Percentiles rank a stretch among this genome's conserved stretches.
Evolutionary conservation across 495 filamentous ascomycete genomes (phyloP).

Genomic region (Aspergillus funiculosus): DNA sequence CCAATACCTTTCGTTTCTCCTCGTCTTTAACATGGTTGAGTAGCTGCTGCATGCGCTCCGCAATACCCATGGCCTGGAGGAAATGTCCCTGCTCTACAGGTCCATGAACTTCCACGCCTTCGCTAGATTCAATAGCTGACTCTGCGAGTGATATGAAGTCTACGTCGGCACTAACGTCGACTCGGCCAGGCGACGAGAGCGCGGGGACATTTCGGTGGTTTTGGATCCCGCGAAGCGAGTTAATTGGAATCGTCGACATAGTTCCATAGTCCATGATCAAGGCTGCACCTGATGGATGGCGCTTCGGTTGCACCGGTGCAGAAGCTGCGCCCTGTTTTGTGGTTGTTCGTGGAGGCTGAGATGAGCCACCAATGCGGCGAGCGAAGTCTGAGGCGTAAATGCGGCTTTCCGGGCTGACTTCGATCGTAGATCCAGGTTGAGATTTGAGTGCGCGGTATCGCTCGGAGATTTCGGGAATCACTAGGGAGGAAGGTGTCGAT

Average conservation of each 20-base stretch:
- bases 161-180: conserved; percentile 86
- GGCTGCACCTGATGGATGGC: conserved; percentile 68
- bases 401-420: conserved; percentile 80
- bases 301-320: conserved; percentile 37
- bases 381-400: conserved; percentile 78
- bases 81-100: conserved; percentile 83
- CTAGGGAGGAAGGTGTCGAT: conserved; percentile 71
- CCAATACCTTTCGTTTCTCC: conserved; percentile 54
- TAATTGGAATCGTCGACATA: conserved; percentile 65
- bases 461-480: conserved; percentile 76
- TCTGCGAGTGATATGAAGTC: conserved; percentile 85
- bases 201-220: conserved; percentile 67
- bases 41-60: conserved; percentile 67
- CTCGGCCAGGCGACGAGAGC: conserved; percentile 67
- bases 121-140: conserved; percentile 63
- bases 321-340: conserved; percentile 10
- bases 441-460: conserved; percentile 71
- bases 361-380: conserved; percentile 67
- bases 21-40: conserved; percentile 45
- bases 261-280: conserved; percentile 94
- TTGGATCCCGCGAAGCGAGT: conserved; percentile 83
- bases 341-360: conserved; percentile 31
- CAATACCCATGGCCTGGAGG: conserved; percentile 71
- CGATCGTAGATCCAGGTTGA: conserved; percentile 61
- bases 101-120: conserved; percentile 84